These are phyloP conservation scores for Akanthomyces dipterigenus DNA, from an alignment of 2,329 filamentous ascomycete species.

Conservation along the genomic window DNA sequence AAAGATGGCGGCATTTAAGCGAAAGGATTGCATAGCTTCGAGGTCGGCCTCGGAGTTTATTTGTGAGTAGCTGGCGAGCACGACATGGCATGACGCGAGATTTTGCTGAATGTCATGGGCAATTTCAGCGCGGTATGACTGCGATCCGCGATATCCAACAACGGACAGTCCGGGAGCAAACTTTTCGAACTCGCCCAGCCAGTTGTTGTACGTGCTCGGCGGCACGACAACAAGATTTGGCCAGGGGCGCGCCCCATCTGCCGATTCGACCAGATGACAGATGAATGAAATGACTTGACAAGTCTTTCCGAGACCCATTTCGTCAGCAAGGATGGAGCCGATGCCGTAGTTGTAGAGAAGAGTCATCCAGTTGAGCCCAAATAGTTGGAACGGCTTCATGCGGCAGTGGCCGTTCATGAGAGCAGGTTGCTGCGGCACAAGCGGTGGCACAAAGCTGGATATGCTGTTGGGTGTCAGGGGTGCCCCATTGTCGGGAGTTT, in stretches of 20 bases:
- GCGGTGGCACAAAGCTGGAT: constrained; percentile 32
- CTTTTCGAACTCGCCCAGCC: constrained; percentile 80
- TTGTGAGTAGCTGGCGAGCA: constrained; percentile 57
- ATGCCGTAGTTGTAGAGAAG: constrained; percentile 72
- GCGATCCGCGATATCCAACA: constrained; percentile 61
- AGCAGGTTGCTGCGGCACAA: constrained; percentile 57
- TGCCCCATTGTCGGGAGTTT: constrained; percentile 27
- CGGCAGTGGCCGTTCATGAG: constrained; percentile 69
- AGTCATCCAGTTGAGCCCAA: constrained; percentile 90
- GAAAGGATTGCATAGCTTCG: constrained; percentile 40
- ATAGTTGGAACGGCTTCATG: constrained; percentile 90
- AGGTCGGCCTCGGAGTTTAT: constrained; percentile 45
- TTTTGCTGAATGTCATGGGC: constrained; percentile 59
- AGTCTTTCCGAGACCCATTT: constrained; percentile 96
- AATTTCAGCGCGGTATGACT: constrained; percentile 60
- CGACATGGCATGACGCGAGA: constrained; percentile 56
- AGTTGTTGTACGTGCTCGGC: constrained; percentile 90
- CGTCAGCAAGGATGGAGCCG: constrained; percentile 89
- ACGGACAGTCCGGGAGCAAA: constrained; percentile 77
- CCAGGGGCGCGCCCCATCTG: constrained; percentile 44
- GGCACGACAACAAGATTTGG: constrained; percentile 83
- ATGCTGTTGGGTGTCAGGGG: constrained; percentile 37
- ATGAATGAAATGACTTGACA: constrained; percentile 93
- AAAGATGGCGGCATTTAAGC: constrained; percentile 60
- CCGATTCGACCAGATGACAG: constrained; percentile 67